Percentiles rank a stretch among this genome's conserved stretches.
These are phyloP conservation scores for Wickerhamomyces tratensis DNA, from an alignment of 805 yeast genomes.

Conservation along the genomic window DNA sequence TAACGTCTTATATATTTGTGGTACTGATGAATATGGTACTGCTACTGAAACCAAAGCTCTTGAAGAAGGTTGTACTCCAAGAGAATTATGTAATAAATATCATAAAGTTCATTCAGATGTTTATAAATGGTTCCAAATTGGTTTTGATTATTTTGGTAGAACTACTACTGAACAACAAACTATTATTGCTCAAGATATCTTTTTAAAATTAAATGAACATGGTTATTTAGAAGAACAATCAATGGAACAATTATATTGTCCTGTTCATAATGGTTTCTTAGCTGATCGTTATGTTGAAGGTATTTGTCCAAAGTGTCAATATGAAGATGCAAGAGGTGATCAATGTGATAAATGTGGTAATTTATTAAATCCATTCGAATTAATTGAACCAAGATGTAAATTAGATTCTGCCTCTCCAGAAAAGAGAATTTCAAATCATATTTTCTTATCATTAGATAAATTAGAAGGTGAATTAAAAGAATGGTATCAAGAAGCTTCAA, in stretches of 20 bases:
- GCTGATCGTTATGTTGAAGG: constrained; percentile 99
- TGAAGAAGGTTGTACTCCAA: constrained; percentile 86
- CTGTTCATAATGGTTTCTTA: constrained; percentile 78
- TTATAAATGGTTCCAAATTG: constrained; percentile 95
- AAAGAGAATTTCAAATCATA: constrained; percentile 73
- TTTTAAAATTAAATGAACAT: constrained; percentile 64
- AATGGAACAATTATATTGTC: constrained; percentile 86
- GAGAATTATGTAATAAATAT: constrained; percentile 85
- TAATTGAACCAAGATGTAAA: constrained; percentile 93
- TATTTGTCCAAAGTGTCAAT: constrained; percentile 88
- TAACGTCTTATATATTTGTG: constrained; percentile 82
- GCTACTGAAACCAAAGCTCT: constrained; percentile 98
- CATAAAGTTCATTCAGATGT: constrained; percentile 79
- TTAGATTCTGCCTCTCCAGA: constrained; percentile 78
- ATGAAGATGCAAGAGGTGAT: constrained; percentile 98
- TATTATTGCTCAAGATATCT: constrained; percentile 90
- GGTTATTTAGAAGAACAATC: constrained; percentile 78
- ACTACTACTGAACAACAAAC: constrained; percentile 91
- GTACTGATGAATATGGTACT: constrained; percentile 99
- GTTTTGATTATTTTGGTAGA: constrained; percentile 92
- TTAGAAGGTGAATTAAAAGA: constrained; percentile 63
- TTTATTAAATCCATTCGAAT: constrained; percentile 83
- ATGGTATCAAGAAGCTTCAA: constrained; percentile 66
- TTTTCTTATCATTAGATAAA: constrained; percentile 76
- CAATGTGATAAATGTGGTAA: constrained; percentile 97